phyloP scores from a whole-genome alignment of 208 protist genomes.

The Leishmania major region DNA sequence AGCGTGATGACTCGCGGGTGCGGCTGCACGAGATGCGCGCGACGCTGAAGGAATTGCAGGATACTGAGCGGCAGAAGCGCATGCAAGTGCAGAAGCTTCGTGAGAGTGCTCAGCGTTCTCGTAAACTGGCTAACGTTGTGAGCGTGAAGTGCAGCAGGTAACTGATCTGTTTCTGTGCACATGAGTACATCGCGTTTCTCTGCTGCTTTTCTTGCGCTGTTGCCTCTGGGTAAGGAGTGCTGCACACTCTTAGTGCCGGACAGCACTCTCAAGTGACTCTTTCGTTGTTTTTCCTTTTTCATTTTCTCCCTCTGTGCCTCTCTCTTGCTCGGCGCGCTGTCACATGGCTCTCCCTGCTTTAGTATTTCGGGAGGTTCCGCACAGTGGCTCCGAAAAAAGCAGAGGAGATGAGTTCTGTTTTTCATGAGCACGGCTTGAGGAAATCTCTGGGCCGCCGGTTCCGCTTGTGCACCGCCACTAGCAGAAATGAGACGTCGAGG shows the following conservation, averaged over 20 bases:
- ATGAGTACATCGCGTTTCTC: neutral
- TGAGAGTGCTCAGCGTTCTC: constrained; percentile 28
- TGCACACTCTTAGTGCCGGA: neutral
- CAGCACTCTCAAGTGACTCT: neutral
- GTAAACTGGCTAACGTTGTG: constrained; percentile 11
- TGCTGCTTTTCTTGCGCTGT: constrained; percentile 2
- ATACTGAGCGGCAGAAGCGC: constrained; percentile 37
- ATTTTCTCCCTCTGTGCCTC: too few relatives aligned
- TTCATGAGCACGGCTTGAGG: neutral
- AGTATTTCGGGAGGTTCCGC: neutral
- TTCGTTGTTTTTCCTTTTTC: neutral
- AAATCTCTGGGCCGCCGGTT: neutral
- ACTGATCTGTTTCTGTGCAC: neutral
- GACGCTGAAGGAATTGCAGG: constrained; percentile 36
- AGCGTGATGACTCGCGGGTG: constrained; percentile 22
- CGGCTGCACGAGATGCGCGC: constrained; percentile 27
- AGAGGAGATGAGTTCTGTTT: neutral
- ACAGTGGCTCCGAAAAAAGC: neutral
- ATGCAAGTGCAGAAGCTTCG: constrained; percentile 44
- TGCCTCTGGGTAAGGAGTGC: neutral
- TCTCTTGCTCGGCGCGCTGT: neutral
- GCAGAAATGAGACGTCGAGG: neutral
- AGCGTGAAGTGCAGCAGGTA: constrained; percentile 17
- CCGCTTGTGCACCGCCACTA: neutral
- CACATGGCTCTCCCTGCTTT: neutral